Conservation (phyloP, 2,329 filamentous ascomycete genomes). For the Lachnellula willkommii region DNA sequence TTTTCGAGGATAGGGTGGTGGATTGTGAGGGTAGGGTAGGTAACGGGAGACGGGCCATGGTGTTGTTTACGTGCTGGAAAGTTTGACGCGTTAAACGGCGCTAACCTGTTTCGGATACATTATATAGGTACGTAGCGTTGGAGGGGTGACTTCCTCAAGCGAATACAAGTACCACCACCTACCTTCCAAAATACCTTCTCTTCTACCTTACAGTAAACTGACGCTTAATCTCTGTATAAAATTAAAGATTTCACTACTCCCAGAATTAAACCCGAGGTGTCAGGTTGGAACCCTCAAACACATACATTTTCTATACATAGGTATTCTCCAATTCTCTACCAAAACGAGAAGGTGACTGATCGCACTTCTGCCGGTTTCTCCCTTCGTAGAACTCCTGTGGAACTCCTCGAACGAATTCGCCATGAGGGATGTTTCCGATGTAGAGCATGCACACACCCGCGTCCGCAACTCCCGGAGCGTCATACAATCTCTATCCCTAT, state of each 20-base stretch:
- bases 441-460: conserved; percentile 19
- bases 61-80: neutral
- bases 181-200: neutral
- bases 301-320: too few relatives aligned
- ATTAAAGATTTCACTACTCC: too few relatives aligned
- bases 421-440: conserved; percentile 17
- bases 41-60: neutral
- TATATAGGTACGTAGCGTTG: too few relatives aligned
- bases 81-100: too few relatives aligned
- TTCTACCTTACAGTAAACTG: too few relatives aligned
- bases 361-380: neutral
- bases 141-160: neutral
- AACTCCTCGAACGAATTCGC: conserved; percentile 12
- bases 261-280: too few relatives aligned
- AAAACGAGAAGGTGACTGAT: neutral
- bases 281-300: too few relatives aligned
- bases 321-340: neutral
- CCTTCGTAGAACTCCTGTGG: neutral
- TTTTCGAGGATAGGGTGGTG: neutral
- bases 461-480: conserved; percentile 16
- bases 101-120: too few relatives aligned
- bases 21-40: neutral
- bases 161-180: neutral
- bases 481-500: conserved; percentile 12
- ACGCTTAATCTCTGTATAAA: too few relatives aligned